phyloP scores from a whole-genome alignment of 2,329 filamentous ascomycete species.

The Calonectria montana region DNA sequence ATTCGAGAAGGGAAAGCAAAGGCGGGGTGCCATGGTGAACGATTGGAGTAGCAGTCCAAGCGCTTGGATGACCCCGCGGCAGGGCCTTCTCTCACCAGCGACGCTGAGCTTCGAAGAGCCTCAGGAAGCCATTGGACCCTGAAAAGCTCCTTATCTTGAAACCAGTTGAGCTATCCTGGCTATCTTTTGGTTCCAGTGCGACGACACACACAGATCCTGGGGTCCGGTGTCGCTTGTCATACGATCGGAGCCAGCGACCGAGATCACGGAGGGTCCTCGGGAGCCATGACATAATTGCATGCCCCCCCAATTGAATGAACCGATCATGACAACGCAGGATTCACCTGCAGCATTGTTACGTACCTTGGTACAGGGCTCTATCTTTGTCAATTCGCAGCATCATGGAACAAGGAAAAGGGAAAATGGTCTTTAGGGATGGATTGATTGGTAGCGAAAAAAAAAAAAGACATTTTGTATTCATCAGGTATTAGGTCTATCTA shows the following conservation, averaged over 20 bases:
- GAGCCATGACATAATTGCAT: neutral
- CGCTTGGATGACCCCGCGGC: neutral
- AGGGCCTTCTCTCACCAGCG: neutral
- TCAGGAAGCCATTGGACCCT: neutral
- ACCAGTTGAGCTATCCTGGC: neutral
- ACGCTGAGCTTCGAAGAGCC: neutral
- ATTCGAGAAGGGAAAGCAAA: neutral
- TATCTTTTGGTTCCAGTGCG: neutral
- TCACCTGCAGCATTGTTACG: neutral
- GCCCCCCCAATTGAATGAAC: neutral
- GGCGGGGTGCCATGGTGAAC: conserved; percentile 12
- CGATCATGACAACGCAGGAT: neutral
- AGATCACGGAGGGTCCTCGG: neutral
- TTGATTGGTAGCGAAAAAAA: neutral
- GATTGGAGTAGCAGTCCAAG: neutral
- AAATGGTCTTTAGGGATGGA: neutral
- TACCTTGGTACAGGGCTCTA: neutral
- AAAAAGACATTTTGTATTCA: conserved; percentile 26
- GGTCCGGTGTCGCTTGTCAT: neutral
- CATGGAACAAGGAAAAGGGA: too few species aligned
- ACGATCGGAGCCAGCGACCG: neutral
- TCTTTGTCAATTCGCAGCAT: neutral
- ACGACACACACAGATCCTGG: neutral
- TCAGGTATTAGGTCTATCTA: conserved; percentile 15
- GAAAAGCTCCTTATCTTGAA: neutral